phyloP scores from a whole-genome alignment of 192 early-diverging fungal genomes.

The Entomortierella beljakovae region DNA sequence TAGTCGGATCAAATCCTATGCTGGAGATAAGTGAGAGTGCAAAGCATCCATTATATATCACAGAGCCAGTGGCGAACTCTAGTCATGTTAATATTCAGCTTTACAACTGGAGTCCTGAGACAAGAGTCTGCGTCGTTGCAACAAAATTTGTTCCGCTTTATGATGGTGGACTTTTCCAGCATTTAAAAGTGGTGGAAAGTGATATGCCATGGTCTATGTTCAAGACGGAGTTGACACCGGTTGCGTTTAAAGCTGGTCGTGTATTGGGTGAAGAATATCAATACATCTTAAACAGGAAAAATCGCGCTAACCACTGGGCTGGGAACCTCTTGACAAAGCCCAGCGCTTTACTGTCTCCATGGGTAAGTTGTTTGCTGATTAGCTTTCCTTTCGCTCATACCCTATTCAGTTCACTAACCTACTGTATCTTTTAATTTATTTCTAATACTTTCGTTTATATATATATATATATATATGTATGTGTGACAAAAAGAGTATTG shows the following conservation, averaged over 20 bases:
- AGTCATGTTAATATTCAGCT: slow-evolving; percentile 25
- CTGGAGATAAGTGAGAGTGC: slow-evolving; percentile 25
- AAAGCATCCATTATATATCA: slow-evolving; percentile 23
- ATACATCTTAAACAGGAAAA: slow-evolving; percentile 61
- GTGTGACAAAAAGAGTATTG: slow-evolving; percentile 9
- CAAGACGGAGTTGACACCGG: slow-evolving; percentile 17
- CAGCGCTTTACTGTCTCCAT: slow-evolving; percentile 54
- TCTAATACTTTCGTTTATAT: neutral
- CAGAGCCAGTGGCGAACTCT: neutral
- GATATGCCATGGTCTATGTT: slow-evolving; percentile 23
- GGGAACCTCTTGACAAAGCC: slow-evolving; percentile 61
- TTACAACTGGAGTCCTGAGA: slow-evolving; percentile 38
- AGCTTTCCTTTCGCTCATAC: too few species aligned
- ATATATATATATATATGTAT: neutral
- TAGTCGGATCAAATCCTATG: slow-evolving; percentile 40
- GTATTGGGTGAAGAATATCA: slow-evolving; percentile 65
- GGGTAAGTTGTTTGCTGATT: slow-evolving; percentile 26
- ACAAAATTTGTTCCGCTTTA: slow-evolving; percentile 26
- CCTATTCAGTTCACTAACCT: neutral
- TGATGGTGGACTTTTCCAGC: neutral
- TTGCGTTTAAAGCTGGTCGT: slow-evolving; percentile 43
- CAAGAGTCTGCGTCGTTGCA: slow-evolving; percentile 29
- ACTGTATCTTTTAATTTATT: neutral
- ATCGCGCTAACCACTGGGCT: slow-evolving; percentile 47
- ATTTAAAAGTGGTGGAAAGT: slow-evolving; percentile 3